Base-by-base conservation (phyloP, 2,329 filamentous ascomycete species). In the Colletotrichum sp. region DNA sequence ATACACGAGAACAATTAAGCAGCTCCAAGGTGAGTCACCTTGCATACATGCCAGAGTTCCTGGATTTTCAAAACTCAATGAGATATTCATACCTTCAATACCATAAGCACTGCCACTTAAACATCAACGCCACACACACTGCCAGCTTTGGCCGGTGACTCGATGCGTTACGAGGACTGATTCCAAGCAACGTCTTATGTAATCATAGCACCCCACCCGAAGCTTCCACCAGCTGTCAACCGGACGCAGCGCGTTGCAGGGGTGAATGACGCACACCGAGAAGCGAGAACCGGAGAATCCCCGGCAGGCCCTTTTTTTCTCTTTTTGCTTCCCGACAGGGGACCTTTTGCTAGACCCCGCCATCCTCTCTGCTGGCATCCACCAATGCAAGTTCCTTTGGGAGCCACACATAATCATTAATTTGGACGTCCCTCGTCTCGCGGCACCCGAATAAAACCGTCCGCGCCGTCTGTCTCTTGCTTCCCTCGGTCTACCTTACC, bases 201-300 rank as follows among this genome's bases (percentile, higher is more conserved):
- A 63, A 70, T 26, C 57, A 28, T 8, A n/a, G 8, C 28, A 39
- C 28, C 15, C 60, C 69, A 71, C 59, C 18, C 15, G 69, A 68
- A 72, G 55, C 69, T 75, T 67, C 52, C 24, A 32, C 9, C 10
- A 24, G 44, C 60, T 64, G 59, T 39, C 68, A 64, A 36, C 44
- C n/a, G n/a, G 44, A 52, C 44, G 44, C 44, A 24, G 44, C 6
- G 44, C 44, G 12, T 21, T 52, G 59, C 59, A 34, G 32, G 73
- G 73, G 73, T 74, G 34, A 52, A 65, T 74, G 70, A 76, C 74
- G 74, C 74, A 76, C 70, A 76, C 70, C 70, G 73, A 76, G 49
- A 65, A 26, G 8, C 10, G 44, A 49, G 39, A 52, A 21, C 28
- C 64, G 73, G 69, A 75, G 69, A 75, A 72, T 66, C 60, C 72